A percentile compares a stretch with the other conserved stretches of the same genome.
Conservation (phyloP, 345 rosid genomes). For the Aethionema arabicum region DNA sequence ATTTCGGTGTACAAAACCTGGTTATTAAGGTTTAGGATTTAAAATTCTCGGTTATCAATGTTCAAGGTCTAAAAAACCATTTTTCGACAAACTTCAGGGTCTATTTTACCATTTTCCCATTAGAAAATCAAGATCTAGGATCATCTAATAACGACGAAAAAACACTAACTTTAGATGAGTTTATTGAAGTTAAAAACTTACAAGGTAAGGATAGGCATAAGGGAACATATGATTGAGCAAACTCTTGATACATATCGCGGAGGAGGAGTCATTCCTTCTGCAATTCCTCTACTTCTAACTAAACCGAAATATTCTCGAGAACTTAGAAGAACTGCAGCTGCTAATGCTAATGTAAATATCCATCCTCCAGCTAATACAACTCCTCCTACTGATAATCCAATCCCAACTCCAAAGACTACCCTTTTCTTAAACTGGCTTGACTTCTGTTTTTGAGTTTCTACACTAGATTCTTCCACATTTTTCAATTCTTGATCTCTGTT, state of each 20-base stretch:
- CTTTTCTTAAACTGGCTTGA: conserved; percentile 63
- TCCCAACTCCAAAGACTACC: conserved; percentile 67
- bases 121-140: conserved; percentile 63
- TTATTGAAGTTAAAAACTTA: conserved; percentile 48
- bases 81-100: too few relatives aligned
- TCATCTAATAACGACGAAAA: conserved; percentile 39
- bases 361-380: conserved; percentile 89
- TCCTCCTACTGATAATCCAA: conserved; percentile 78
- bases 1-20: too few relatives aligned
- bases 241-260: conserved; percentile 92
- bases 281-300: conserved; percentile 85
- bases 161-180: conserved; percentile 14
- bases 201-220: conserved; percentile 85
- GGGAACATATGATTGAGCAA: conserved; percentile 79
- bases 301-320: conserved; percentile 85
- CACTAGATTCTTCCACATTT: conserved; percentile 29
- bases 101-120: too few relatives aligned
- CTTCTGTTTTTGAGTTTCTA: conserved; percentile 44
- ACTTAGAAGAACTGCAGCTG: conserved; percentile 71
- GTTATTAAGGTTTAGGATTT: too few relatives aligned
- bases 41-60: too few relatives aligned
- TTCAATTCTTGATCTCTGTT: conserved; percentile 36
- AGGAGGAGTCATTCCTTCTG: conserved; percentile 95
- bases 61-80: too few relatives aligned
- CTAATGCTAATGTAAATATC: conserved; percentile 64